A percentile compares a stretch with the other conserved stretches of the same genome.
Evolutionary conservation across 2,329 filamentous ascomycete species (phyloP).

Genomic region (Basipetospora sp.): DNA sequence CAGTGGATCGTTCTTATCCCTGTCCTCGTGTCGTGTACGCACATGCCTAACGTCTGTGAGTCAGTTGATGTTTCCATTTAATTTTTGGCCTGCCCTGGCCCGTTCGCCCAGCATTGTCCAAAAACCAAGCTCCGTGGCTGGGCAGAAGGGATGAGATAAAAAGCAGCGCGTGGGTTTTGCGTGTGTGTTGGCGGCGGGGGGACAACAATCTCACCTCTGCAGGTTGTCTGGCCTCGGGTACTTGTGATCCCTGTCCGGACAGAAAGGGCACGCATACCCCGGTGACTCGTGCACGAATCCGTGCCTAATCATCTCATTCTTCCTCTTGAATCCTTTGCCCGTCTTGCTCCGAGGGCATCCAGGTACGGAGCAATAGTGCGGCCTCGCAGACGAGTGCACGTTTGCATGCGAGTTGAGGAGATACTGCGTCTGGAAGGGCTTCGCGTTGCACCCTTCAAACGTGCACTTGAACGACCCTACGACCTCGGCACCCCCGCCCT

Average conservation of each 20-base stretch:
- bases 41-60: constrained; percentile 57
- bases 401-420: constrained; percentile 68
- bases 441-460: constrained; percentile 47
- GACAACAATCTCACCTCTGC: constrained; percentile 51
- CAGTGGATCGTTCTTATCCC: constrained; percentile 69
- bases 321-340: constrained; percentile 56
- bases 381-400: constrained; percentile 50
- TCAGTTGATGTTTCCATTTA: background rate
- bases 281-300: constrained; percentile 88
- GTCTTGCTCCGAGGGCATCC: constrained; percentile 48
- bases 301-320: constrained; percentile 60
- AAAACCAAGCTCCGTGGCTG: too few relatives aligned
- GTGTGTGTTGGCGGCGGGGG: too few relatives aligned
- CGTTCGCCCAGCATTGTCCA: too few relatives aligned
- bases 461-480: constrained; percentile 4
- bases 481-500: background rate
- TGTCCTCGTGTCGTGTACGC: constrained; percentile 78
- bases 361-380: constrained; percentile 50
- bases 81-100: too few relatives aligned
- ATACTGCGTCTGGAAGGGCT: constrained; percentile 63
- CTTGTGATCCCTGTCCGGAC: constrained; percentile 80
- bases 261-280: constrained; percentile 92
- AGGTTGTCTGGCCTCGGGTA: constrained; percentile 93
- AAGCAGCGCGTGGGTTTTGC: too few relatives aligned
- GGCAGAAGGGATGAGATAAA: too few relatives aligned